These are phyloP conservation scores for Penicillium sp. DNA, from an alignment of 2,329 filamentous ascomycete genomes.

Conservation along the genomic window DNA sequence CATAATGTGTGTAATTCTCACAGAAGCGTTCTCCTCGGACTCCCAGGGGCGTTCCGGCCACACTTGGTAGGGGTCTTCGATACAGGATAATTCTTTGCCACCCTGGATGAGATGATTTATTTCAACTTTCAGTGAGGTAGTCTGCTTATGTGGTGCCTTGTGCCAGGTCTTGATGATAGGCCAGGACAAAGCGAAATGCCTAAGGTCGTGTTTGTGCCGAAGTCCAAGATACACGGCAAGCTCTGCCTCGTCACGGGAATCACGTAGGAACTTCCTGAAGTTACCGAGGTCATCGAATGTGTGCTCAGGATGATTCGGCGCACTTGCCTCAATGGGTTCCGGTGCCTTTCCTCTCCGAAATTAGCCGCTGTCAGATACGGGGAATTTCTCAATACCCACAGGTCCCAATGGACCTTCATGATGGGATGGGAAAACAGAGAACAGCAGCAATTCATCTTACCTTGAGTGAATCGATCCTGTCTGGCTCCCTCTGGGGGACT, in stretches of 20 bases:
- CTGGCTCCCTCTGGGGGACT: neutral
- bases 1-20: neutral
- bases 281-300: neutral
- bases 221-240: neutral
- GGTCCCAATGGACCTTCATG: neutral
- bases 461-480: neutral
- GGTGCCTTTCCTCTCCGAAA: neutral
- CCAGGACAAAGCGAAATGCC: constrained; percentile 1
- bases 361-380: neutral
- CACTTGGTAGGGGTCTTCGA: neutral
- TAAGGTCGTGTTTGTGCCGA: neutral
- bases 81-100: neutral
- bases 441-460: neutral
- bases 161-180: neutral
- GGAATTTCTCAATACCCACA: too few relatives aligned
- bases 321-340: neutral
- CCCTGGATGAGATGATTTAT: neutral
- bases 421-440: too few relatives aligned
- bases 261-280: neutral
- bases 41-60: neutral
- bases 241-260: neutral
- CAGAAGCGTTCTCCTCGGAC: neutral
- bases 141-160: neutral
- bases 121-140: neutral
- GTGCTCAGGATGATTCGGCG: neutral